Evolutionary conservation across 306 rosid species (phyloP), one percentile per base, ranked within the genome.

Genomic region (Quercus cerris): DNA sequence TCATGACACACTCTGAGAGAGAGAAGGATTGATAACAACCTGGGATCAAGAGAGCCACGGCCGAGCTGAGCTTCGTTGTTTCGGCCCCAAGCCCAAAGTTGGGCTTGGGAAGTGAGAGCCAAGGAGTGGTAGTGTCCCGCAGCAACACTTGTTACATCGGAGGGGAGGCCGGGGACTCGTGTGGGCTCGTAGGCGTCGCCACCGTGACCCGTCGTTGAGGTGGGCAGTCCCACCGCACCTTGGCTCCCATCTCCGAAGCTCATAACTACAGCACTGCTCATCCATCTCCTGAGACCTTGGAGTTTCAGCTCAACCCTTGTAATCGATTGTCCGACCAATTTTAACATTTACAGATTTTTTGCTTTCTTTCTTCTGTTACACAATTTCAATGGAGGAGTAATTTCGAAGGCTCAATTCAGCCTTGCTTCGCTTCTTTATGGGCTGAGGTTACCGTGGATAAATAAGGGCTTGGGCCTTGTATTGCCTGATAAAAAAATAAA

Each of bases 61-160:
- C 97, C 95, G 5, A 94, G 97, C 87, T 93, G 99, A 9, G 88
- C 92, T 75, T 93, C 97, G 35, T 84, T 78, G 91, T 94, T 92
- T 77, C 98, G 71, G 63, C 98, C 97, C 97, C 97, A 92, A 72
- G 97, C 88, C 98, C 98, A 94, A 33, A 94, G 86, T 49, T 89
- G 82, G 1, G 92, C 95, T 2, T 75, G 71, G 2, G 90, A 86
- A 72, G 91, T 87, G 76, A 90, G 64, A 17, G 94, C 99, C 12
- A 94, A 92, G 52, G 97, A 94, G 84, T 92, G 99, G 67, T 92
- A 94, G 56, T 92, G 99, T 6, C 99, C 99, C 0, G 97, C 95
- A 31, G 81, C 61, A 6, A 94, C 83, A 63, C 82, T 75, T 27
- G 80, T 72, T 11, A 94, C 59, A 27, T 91, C 87, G 17, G 91